phyloP scores from a whole-genome alignment of 257 asterid genomes.

The Solanum paucissectum region DNA sequence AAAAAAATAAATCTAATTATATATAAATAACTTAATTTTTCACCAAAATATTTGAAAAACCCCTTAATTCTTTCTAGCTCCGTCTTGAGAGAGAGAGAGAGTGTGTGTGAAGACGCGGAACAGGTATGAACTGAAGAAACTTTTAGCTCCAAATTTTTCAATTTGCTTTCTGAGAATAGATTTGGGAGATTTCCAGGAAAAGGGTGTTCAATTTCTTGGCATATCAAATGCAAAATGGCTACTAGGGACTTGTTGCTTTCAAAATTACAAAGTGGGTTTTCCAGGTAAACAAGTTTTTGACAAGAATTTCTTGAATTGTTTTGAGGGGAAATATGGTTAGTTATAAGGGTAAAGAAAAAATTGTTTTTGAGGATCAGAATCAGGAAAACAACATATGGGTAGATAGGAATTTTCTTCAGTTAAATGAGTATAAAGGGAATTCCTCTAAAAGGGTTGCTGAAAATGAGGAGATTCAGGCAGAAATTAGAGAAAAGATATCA shows the following conservation, averaged over 20 bases:
- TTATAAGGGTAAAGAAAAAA: conserved; percentile 56
- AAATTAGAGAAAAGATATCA: conserved; percentile 45
- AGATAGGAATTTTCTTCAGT: conserved; percentile 74
- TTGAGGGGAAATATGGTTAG: conserved; percentile 26
- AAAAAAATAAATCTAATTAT: too few relatives aligned
- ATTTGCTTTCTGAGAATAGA: not conserved
- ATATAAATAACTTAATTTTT: too few relatives aligned
- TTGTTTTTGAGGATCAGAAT: conserved; percentile 50
- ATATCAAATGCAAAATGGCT: not conserved
- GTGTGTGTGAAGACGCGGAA: too few relatives aligned
- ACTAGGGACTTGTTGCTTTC: not conserved
- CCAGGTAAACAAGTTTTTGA: not conserved
- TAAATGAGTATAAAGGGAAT: conserved; percentile 43
- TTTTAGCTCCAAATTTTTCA: not conserved
- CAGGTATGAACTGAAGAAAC: not conserved
- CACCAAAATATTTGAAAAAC: too few relatives aligned
- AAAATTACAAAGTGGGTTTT: not conserved
- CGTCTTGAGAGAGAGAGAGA: too few relatives aligned
- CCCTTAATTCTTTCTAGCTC: too few relatives aligned
- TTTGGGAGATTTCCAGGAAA: not conserved
- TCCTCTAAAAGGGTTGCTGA: conserved; percentile 54
- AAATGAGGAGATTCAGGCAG: conserved; percentile 24
- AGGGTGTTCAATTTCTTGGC: not conserved
- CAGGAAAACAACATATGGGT: conserved; percentile 44
- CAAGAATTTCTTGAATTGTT: conserved; percentile 30